phyloP scores from a whole-genome alignment of 768 basidiomycete species.

The Boletus fagicola region DNA sequence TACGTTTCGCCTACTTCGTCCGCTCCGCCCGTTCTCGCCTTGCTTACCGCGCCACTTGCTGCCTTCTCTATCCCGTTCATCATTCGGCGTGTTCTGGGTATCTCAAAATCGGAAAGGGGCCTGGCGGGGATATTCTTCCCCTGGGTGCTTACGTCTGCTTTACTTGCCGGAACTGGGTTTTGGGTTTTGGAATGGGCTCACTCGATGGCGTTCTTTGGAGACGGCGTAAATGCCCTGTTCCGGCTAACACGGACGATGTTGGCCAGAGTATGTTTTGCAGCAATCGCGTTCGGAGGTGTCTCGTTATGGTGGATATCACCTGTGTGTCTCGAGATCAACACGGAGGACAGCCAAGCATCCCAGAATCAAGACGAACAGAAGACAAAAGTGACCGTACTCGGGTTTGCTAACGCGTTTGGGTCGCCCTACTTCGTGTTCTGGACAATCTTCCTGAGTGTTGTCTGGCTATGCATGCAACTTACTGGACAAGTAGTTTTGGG shows the following conservation, averaged over 20 bases:
- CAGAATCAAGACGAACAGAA: conserved; percentile 29
- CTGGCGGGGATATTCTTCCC: conserved; percentile 64
- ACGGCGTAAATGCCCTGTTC: conserved; percentile 42
- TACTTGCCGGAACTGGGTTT: conserved; percentile 58
- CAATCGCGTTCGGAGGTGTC: conserved; percentile 52
- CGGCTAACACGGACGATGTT: conserved; percentile 57
- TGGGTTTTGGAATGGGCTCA: conserved; percentile 87
- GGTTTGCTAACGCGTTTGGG: conserved; percentile 89
- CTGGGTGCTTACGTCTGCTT: conserved; percentile 51
- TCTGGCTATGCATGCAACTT: conserved; percentile 61
- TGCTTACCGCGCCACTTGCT: conserved; percentile 55
- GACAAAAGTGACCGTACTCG: conserved; percentile 60
- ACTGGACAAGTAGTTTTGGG: conserved; percentile 80
- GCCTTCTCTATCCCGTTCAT: conserved; percentile 57
- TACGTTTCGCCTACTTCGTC: conserved; percentile 72
- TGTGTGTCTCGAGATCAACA: conserved; percentile 66
- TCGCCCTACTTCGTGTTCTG: conserved; percentile 85
- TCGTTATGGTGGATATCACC: conserved; percentile 72
- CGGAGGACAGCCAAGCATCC: conserved; percentile 15
- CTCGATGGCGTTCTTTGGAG: conserved; percentile 46
- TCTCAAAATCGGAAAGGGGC: conserved; percentile 74
- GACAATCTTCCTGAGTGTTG: conserved; percentile 57
- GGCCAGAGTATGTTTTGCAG: conserved; percentile 54
- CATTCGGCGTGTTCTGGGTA: conserved; percentile 54
- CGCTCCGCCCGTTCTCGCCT: conserved; percentile 57